phyloP scores from a whole-genome alignment of 352 stramenopile genomes.

The Pythium grandisporangium region DNA sequence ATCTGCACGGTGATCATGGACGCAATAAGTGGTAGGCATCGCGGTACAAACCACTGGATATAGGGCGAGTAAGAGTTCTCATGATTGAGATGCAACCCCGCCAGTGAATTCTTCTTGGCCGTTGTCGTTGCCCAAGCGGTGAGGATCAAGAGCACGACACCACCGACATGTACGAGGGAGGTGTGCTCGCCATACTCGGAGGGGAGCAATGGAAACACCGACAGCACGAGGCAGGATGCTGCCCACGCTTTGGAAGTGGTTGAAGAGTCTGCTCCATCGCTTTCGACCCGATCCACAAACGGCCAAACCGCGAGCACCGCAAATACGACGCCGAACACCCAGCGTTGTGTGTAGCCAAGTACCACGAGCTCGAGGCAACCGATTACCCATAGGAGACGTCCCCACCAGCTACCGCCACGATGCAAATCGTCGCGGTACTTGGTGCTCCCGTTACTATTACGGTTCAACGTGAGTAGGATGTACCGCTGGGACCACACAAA shows the following conservation, averaged over 20 bases:
- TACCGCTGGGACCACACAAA: slow-evolving; percentile 35
- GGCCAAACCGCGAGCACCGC: slow-evolving; percentile 42
- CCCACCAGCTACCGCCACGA: background rate
- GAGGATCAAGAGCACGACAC: slow-evolving; percentile 14
- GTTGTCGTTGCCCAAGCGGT: background rate
- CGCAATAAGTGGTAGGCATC: slow-evolving; percentile 13
- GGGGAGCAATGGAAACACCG: slow-evolving; percentile 64
- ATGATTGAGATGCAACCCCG: too few relatives aligned
- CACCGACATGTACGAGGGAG: slow-evolving; percentile 42
- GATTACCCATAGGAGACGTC: slow-evolving; percentile 27
- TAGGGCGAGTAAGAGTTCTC: background rate
- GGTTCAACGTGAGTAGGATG: too few relatives aligned
- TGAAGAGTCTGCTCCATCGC: background rate
- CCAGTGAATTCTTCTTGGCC: too few relatives aligned
- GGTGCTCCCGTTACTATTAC: too few relatives aligned
- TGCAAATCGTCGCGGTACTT: background rate
- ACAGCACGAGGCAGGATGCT: slow-evolving; percentile 42
- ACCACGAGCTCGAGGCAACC: slow-evolving; percentile 58
- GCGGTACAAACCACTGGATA: background rate
- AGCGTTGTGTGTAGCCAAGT: slow-evolving; percentile 49
- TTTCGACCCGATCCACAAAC: slow-evolving; percentile 12
- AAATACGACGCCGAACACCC: slow-evolving; percentile 61
- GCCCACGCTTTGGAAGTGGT: slow-evolving; percentile 17
- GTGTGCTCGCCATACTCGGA: slow-evolving; percentile 69
- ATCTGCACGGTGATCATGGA: slow-evolving; percentile 32